Base-by-base conservation (phyloP, 2,329 filamentous ascomycete species). In the Fusarium neocosmosporiellum region DNA sequence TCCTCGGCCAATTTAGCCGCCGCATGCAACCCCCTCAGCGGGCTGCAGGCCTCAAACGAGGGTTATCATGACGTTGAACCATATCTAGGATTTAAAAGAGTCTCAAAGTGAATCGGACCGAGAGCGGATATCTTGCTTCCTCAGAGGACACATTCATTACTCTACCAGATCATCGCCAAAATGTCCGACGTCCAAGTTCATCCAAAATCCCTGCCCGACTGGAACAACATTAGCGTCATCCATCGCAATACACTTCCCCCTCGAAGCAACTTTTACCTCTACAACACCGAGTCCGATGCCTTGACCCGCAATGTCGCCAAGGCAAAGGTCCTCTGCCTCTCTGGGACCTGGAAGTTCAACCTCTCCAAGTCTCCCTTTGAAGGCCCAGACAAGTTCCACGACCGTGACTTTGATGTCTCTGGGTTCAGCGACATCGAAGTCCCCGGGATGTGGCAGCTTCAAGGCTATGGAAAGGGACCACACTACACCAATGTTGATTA, bases 401-500 rank as follows among this genome's bases (percentile, higher is more conserved):
- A 22, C 7, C n/a, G 31, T 1, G 7, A 22, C 4, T 54, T 54
- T 22, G 50, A 54, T 20, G 13, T 20, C 6, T 54, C 50, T 7
- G n/a, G 4, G 14, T 54, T 33, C 14, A 24, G 50, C 1, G 31
- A 54, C 9, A 54, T 54, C n/a, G 5, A 34, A 18, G 50, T 54
- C 2, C 50, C 50, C 3, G 50, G 50, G 29, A 33, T 34, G 31
- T 54, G 50, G 50, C 50, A 54, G 20, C 50, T 36, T 8, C 88
- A 93, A 77, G 91, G 91, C 22, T 89, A 88, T 75, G 91, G 91
- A 16, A 83, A 82, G 27, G 50, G 50, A 2, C 50, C 50, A 1
- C 50, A 54, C n/a, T 93, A 93, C 77, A 93, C 91, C 9, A 94
- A 94, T 71, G 84, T 91, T 65, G 84, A 88, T 54, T 94, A 88